Conservation (phyloP, 1,139 yeast species). For the Suhomyces taliae region DNA sequence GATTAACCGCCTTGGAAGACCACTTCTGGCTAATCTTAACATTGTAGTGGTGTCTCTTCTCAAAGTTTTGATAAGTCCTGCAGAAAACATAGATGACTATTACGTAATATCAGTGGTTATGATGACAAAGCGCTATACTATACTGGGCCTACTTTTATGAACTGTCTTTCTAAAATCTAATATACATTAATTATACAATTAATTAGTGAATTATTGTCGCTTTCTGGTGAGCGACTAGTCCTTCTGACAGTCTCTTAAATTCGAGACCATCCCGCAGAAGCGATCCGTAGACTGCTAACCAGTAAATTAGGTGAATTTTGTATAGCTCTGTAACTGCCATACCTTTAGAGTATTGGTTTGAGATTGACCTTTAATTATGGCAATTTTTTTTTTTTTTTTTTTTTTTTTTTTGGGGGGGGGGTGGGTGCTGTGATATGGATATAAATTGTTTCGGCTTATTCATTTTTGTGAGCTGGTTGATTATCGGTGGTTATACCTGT, state of each 20-base stretch:
- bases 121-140: neutral
- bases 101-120: neutral
- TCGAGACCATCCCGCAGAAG: neutral
- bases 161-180: neutral
- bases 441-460: too few relatives aligned
- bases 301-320: too few relatives aligned
- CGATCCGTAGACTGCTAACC: neutral
- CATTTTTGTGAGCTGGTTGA: too few relatives aligned
- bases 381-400: too few relatives aligned
- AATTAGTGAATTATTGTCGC: neutral
- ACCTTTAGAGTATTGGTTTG: too few relatives aligned
- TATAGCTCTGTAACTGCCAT: too few relatives aligned
- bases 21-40: neutral
- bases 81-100: neutral
- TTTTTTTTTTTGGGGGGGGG: too few relatives aligned
- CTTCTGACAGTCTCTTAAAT: neutral
- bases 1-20: neutral
- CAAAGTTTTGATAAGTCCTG: neutral
- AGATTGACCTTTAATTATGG: too few relatives aligned
- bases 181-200: constrained; percentile 4
- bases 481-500: too few relatives aligned
- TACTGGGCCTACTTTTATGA: too few relatives aligned
- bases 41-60: neutral
- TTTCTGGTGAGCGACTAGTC: neutral
- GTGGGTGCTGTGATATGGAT: too few relatives aligned